Percentiles rank a stretch among this genome's conserved stretches.
Evolutionary conservation across 805 yeast genomes (phyloP).

Genomic region (Candida endomychidarum): DNA sequence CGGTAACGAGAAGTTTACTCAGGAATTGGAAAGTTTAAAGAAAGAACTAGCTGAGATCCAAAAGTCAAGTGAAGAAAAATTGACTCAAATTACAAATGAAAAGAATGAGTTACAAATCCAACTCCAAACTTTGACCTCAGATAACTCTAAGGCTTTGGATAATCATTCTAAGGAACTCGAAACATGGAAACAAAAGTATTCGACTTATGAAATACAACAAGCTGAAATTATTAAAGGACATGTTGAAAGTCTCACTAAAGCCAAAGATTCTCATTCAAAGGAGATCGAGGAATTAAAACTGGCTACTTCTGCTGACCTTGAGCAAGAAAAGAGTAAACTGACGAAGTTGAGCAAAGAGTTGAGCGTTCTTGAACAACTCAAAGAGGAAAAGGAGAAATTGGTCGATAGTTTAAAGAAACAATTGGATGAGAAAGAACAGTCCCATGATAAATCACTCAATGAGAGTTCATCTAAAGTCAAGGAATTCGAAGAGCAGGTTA

Average conservation of each 20-base stretch:
- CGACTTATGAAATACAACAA: conserved; percentile 4
- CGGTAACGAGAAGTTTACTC: background rate
- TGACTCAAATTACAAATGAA: background rate
- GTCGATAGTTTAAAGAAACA: background rate
- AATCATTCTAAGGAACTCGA: conserved; percentile 7
- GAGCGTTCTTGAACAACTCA: conserved; percentile 3
- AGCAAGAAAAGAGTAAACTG: conserved; percentile 1
- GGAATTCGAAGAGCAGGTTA: background rate
- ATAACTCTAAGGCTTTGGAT: background rate
- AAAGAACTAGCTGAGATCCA: conserved; percentile 2
- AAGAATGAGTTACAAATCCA: conserved; percentile 5
- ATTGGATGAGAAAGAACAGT: conserved; percentile 3
- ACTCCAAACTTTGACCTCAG: conserved; percentile 8
- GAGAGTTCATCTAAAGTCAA: conserved; percentile 5
- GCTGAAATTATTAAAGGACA: conserved; percentile 7
- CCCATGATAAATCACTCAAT: background rate
- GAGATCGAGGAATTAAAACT: conserved; percentile 9
- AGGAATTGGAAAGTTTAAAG: conserved; percentile 3
- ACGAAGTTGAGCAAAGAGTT: conserved; percentile 13
- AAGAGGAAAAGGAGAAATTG: conserved; percentile 21
- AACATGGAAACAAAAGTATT: conserved; percentile 9
- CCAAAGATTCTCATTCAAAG: conserved; percentile 6
- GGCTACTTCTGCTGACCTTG: too few species aligned
- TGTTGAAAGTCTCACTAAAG: background rate
- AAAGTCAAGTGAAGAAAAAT: background rate